phyloP scores from a whole-genome alignment of 1,284 basidiomycete species.

The Marasmius sp. region DNA sequence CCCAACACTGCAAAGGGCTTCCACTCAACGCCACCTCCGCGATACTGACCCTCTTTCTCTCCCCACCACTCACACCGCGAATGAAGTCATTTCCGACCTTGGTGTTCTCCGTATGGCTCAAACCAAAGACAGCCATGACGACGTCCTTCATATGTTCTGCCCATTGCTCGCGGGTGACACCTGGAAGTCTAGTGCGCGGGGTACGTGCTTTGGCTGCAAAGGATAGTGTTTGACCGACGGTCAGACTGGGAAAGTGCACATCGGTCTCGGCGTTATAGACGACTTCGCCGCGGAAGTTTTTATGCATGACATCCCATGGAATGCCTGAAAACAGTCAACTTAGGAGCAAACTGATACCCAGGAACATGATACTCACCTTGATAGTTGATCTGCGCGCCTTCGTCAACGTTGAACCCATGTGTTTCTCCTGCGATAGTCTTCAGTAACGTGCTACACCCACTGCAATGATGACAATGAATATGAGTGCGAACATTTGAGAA shows the following conservation, averaged over 20 bases:
- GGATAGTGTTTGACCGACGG: constrained; percentile 51
- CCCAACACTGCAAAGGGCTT: constrained; percentile 33
- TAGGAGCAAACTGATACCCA: not conserved
- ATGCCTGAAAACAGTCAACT: constrained; percentile 23
- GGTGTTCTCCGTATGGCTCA: constrained; percentile 56
- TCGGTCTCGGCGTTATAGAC: constrained; percentile 36
- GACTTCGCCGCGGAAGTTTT: constrained; percentile 24
- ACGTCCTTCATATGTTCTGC: constrained; percentile 48
- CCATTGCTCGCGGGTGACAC: constrained; percentile 43
- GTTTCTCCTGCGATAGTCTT: constrained; percentile 55
- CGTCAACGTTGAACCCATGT: constrained; percentile 40
- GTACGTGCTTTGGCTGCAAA: constrained; percentile 53
- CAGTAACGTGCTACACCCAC: constrained; percentile 53
- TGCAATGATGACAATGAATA: constrained; percentile 20
- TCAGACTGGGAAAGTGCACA: constrained; percentile 57
- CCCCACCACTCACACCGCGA: constrained; percentile 60
- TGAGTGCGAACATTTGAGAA: not conserved
- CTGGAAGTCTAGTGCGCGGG: constrained; percentile 46
- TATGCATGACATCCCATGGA: constrained; percentile 41
- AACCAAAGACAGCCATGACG: constrained; percentile 58
- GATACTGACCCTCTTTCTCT: too few species aligned
- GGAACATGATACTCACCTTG: constrained; percentile 31
- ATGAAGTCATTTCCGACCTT: constrained; percentile 53
- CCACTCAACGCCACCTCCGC: constrained; percentile 30
- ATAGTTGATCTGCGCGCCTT: constrained; percentile 49